Evolutionary conservation across 139 green algal species (phyloP), one percentile per base, ranked within the genome.

Genomic region (Astrephomene gubernaculifera): DNA sequence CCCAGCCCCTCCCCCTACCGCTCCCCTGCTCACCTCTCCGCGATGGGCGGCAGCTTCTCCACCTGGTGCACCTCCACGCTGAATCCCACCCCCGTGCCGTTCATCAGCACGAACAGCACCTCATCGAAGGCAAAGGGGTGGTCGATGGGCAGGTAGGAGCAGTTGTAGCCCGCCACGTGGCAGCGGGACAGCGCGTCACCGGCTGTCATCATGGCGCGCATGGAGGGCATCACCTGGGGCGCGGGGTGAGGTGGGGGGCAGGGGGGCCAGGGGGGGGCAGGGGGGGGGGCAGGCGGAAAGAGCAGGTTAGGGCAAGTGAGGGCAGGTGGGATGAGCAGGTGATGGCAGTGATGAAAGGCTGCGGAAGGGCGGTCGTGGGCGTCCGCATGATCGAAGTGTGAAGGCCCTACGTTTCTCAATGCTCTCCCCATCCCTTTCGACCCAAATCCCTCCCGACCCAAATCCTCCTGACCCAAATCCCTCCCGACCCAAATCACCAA

Each of bases 91-190:
- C 88, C 88, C n/a, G 84, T 81, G 76, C 81, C 74, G 68, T 83
- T 84, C 81, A 85, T 85, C 54, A 89, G 70, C 43, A 87, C 81
- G 31, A 83, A 89, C 29, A 89, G 84, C 19, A 35, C 63, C 84
- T 91, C 87, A 45, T 91, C 84, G 60, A 91, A 91, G 67, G 88
- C 88, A 33, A 85, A 76, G 31, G 81, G 79, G 88, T 87, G 79
- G 87, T 97, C 94, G 71, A 97, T 97, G 61, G 94, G 94, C 43
- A 97, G 81, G 87, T 97, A 97, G 87, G 95, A 96, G 87, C 96
- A 97, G 89, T 97, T 94, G 79, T 95, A 96, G 31, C 76, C 88
- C 17, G 84, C 88, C 21, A 91, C 79, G 79, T 89, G 71, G 84
- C 88, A 89, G 67, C 86, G 82, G 29, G 71, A 73, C 79, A 91